Conservation (phyloP, 1,139 yeast genomes). For the Tardiomyces blankii region DNA sequence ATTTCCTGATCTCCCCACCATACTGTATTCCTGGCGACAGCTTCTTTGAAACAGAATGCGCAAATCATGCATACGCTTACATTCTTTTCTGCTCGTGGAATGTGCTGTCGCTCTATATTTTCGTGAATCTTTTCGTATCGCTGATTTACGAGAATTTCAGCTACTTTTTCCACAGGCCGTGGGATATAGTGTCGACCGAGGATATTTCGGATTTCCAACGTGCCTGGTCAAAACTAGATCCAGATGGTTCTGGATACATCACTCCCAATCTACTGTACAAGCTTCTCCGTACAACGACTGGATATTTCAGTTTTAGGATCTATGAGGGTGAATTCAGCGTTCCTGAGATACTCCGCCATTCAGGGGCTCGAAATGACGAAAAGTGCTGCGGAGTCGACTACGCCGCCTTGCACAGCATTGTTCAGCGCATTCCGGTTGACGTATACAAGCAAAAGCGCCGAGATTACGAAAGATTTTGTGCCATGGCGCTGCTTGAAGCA, state of each 20-base stretch:
- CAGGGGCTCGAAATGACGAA: constrained; percentile 5
- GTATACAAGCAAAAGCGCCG: constrained; percentile 13
- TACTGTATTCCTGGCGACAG: too few species aligned
- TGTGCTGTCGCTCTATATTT: too few species aligned
- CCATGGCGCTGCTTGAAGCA: constrained; percentile 22
- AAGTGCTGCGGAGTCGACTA: constrained; percentile 31
- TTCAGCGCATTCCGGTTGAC: constrained; percentile 19
- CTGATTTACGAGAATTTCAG: too few species aligned
- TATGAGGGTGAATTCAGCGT: constrained; percentile 23
- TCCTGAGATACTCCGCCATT: constrained; percentile 15
- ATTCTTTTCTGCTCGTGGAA: too few species aligned
- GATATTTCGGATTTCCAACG: too few species aligned
- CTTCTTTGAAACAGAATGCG: too few species aligned
- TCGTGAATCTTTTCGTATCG: too few species aligned
- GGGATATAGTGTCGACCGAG: too few species aligned
- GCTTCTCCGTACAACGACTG: constrained; percentile 53
- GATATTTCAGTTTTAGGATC: constrained; percentile 52
- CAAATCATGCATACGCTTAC: too few species aligned
- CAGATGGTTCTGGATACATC: constrained; percentile 70
- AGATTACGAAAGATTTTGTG: constrained; percentile 22
- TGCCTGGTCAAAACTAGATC: too few species aligned
- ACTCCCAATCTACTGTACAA: constrained; percentile 42
- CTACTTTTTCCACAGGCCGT: too few species aligned
- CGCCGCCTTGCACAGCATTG: constrained; percentile 32
- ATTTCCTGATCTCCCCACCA: too few species aligned